Base-by-base conservation (phyloP, 2,329 filamentous ascomycete genomes). In the Aureobasidium uvarum region DNA sequence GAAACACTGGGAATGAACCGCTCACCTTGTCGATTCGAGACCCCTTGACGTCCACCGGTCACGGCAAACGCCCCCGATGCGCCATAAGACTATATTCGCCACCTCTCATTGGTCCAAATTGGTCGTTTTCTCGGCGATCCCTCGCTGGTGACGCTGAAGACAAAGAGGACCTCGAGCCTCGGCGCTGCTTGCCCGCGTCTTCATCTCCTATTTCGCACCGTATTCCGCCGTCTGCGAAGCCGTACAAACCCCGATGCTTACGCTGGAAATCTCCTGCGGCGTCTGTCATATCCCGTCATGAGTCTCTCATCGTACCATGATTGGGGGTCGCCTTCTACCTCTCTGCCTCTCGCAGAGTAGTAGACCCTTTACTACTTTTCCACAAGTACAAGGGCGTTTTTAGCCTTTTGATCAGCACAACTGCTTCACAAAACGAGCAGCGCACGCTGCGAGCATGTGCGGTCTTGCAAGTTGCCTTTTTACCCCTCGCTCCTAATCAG, bases 401-500 rank as follows among this genome's bases (percentile, higher is more conserved):
- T 60, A 48, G 20, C 41, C 56, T 60, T 60, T 60, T 45, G 56
- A 46, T 60, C 56, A 46, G 8, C 56, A 38, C 41, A 38, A n/a
- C 28, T 60, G 36, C 18, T 4, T 48, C 41, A 48, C n/a, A 28
- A 46, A 60, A 60, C 41, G 56, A 48, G 56, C 56, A 38, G 31
- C 43, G 56, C 56, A 60, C 56, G 56, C 43, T 33, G 41, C 10
- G 43, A n/a, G n/a, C 56, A 60, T 60, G 56, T 60, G 56, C 25
- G 54, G 39, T n/a, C 54, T 58, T 58, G n/a, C n/a, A n/a, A n/a
- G n/a, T n/a, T n/a, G 16, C 54, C 41, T 60, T 46, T 56, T 60
- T 60, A 60, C 56, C 56, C 56, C 56, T 60, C 56, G 45, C 56
- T 46, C 56, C 56, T 5, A 31, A 60, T 36, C 5, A 1, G 56